A percentile compares a stretch with the other conserved stretches of the same genome.
These are phyloP conservation scores for Parmelia sp. DNA, from an alignment of 495 filamentous ascomycete genomes.

Conservation along the genomic window DNA sequence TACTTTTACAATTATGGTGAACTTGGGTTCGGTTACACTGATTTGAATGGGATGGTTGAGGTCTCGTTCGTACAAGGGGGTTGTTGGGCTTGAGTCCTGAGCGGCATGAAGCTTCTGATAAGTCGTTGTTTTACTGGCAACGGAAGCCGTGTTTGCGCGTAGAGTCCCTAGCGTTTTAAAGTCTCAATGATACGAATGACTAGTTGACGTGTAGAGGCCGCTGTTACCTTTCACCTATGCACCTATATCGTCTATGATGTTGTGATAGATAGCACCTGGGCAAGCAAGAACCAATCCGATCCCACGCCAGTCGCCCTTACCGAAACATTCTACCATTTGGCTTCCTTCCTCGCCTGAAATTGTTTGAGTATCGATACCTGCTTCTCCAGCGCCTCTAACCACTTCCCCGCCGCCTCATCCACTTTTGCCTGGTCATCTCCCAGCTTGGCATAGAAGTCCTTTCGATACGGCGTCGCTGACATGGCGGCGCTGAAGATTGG, in stretches of 20 bases:
- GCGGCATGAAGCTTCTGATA: too few relatives aligned
- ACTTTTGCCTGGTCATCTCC: conserved; percentile 53
- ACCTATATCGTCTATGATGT: background rate
- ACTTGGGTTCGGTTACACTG: too few relatives aligned
- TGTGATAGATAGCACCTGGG: background rate
- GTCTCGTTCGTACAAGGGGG: too few relatives aligned
- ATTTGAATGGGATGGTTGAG: too few relatives aligned
- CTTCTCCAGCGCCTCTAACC: conserved; percentile 63
- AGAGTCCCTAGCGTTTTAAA: too few relatives aligned
- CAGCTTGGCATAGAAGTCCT: conserved; percentile 83
- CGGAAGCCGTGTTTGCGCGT: too few relatives aligned
- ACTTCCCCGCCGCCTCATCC: conserved; percentile 34
- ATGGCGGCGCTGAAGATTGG: conserved; percentile 88
- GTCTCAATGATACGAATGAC: too few relatives aligned
- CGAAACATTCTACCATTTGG: conserved; percentile 53
- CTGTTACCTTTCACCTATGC: background rate
- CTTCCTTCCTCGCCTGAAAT: conserved; percentile 62
- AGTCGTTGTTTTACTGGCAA: too few relatives aligned
- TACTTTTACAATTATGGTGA: too few relatives aligned
- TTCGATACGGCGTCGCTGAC: conserved; percentile 83
- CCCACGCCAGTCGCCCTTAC: background rate
- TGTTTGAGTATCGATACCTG: conserved; percentile 66
- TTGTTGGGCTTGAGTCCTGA: too few relatives aligned
- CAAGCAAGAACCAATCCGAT: background rate
- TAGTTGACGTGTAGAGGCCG: background rate